Conservation (phyloP, 768 basidiomycete species). For the Phlebiopsis gigantea region DNA sequence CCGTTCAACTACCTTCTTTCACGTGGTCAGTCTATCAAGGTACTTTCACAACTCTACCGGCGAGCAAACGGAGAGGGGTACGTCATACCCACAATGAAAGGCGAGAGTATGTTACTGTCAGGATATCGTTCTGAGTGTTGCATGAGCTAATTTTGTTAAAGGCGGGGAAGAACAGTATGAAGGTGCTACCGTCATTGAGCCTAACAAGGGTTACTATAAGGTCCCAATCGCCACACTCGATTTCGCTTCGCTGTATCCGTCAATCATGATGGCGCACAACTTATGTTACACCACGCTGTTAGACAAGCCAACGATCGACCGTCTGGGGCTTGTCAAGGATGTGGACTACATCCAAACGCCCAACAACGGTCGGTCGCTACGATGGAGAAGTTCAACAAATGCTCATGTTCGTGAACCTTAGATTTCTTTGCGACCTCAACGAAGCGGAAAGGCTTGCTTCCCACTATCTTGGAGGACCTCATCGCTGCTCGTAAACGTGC, state of each 20-base stretch:
- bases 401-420: too few species aligned
- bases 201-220: conserved; percentile 93
- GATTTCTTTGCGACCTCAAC: conserved; percentile 78
- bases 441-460: conserved; percentile 83
- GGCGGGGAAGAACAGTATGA: conserved; percentile 96
- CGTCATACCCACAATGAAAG: conserved; percentile 78
- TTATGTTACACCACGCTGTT: conserved; percentile 96
- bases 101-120: conserved; percentile 64
- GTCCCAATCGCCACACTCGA: conserved; percentile 96
- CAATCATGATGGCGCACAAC: conserved; percentile 99
- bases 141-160: too few species aligned
- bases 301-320: conserved; percentile 72
- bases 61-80: conserved; percentile 91
- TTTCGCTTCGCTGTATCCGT: conserved; percentile 97
- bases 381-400: not conserved
- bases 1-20: conserved; percentile 95
- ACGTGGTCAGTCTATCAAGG: conserved; percentile 97
- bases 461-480: conserved; percentile 89
- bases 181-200: conserved; percentile 98
- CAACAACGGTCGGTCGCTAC: conserved; percentile 66
- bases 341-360: conserved; percentile 93
- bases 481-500: conserved; percentile 92
- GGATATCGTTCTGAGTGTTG: too few species aligned
- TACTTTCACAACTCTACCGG: conserved; percentile 91
- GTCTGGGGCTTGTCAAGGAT: conserved; percentile 73